These are phyloP conservation scores for Salix udensis DNA, from an alignment of 345 rosid genomes.

Conservation along the genomic window DNA sequence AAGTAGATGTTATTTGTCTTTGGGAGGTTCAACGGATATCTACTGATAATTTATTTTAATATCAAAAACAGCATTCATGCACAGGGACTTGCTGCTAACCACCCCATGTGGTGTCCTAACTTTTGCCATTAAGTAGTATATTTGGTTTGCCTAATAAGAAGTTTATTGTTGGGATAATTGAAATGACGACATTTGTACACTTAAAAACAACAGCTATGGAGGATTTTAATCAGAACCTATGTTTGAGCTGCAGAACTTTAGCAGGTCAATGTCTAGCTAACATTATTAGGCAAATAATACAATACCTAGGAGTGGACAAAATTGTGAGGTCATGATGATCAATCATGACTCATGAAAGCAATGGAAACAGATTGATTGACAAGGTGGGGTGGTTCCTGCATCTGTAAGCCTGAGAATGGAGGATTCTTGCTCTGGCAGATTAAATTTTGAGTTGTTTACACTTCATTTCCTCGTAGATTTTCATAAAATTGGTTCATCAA, in stretches of 20 bases:
- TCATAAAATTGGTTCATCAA: not conserved
- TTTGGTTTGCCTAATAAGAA: conserved; percentile 17
- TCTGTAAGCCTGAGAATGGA: not conserved
- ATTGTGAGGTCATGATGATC: not conserved
- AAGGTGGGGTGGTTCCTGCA: not conserved
- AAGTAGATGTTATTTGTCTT: not conserved
- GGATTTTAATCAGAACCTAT: not conserved
- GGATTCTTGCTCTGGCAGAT: not conserved
- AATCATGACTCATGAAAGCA: not conserved
- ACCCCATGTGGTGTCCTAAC: conserved; percentile 10
- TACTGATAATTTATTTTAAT: no score
- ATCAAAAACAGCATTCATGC: not conserved
- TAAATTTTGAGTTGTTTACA: not conserved
- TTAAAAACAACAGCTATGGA: not conserved
- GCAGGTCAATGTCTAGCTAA: not conserved
- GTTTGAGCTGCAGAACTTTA: not conserved
- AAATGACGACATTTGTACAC: not conserved
- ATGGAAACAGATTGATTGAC: not conserved
- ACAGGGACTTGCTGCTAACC: conserved; percentile 15
- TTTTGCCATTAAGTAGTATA: not conserved
- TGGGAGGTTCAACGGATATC: no score
- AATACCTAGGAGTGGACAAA: not conserved
- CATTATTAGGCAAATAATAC: not conserved
- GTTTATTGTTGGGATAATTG: not conserved
- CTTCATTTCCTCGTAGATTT: not conserved